Evolutionary conservation across 2,329 filamentous ascomycete genomes (phyloP).

Genomic region (Dactylellina haptotyla): DNA sequence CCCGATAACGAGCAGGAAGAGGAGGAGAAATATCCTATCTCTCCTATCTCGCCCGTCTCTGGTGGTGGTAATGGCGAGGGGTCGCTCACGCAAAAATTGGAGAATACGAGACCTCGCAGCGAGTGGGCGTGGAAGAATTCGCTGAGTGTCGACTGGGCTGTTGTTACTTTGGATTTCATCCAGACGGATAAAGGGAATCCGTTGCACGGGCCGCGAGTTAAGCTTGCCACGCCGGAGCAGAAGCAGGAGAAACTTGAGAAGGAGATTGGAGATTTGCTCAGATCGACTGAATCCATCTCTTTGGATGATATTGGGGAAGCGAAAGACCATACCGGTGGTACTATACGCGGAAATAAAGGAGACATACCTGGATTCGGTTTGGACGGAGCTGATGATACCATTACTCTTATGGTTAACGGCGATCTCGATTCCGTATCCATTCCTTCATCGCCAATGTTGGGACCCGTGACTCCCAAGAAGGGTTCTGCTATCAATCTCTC

Average conservation of each 20-base stretch:
- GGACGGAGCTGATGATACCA: constrained; percentile 42
- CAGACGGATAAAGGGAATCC: constrained; percentile 32
- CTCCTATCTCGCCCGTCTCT: not conserved
- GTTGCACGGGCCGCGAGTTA: constrained; percentile 35
- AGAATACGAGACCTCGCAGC: constrained; percentile 23
- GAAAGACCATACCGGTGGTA: constrained; percentile 1
- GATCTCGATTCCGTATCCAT: constrained; percentile 46
- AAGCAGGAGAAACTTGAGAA: constrained; percentile 8
- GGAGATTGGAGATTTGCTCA: constrained; percentile 19
- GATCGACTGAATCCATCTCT: constrained; percentile 17
- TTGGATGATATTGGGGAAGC: not conserved
- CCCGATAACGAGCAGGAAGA: constrained; percentile 23
- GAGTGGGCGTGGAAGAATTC: constrained; percentile 49
- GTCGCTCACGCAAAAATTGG: constrained; percentile 7
- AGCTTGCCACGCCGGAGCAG: constrained; percentile 5
- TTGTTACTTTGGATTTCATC: constrained; percentile 45
- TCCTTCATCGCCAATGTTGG: constrained; percentile 39
- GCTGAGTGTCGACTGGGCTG: constrained; percentile 42
- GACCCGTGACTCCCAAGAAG: constrained; percentile 37
- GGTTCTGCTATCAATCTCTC: constrained; percentile 41
- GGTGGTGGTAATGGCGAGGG: not conserved
- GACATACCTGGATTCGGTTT: constrained; percentile 1
- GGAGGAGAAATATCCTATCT: not conserved
- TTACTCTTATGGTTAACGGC: constrained; percentile 34
- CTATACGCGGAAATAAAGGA: constrained; percentile 12